Evolutionary conservation across 805 yeast genomes (phyloP).

Genomic region (Nakazawaea ishiwadae): DNA sequence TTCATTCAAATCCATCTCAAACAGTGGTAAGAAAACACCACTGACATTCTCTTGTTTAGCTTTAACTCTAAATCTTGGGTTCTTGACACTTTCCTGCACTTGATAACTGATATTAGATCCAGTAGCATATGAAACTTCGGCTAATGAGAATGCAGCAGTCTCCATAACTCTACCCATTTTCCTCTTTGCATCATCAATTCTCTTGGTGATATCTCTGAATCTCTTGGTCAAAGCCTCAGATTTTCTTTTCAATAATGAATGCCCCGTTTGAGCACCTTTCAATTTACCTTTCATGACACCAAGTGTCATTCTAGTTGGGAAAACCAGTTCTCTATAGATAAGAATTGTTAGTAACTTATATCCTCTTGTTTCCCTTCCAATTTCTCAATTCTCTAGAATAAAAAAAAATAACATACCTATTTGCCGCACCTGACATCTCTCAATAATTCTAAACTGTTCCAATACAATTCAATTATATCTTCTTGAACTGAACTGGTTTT

Average conservation of each 20-base stretch:
- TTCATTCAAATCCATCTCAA: constrained; percentile 79
- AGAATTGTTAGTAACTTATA: constrained; percentile 5
- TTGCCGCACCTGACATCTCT: constrained; percentile 63
- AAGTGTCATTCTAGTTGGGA: constrained; percentile 97
- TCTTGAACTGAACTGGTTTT: not conserved
- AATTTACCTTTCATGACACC: constrained; percentile 92
- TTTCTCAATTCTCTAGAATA: no score
- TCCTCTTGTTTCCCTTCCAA: no score
- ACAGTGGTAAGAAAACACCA: constrained; percentile 92
- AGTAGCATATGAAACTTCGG: constrained; percentile 96
- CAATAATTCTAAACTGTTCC: no score
- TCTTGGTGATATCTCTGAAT: constrained; percentile 89
- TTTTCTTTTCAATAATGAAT: constrained; percentile 86
- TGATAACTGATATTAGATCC: constrained; percentile 95
- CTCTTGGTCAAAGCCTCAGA: constrained; percentile 96
- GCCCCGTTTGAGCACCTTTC: constrained; percentile 97
- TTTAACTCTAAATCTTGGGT: constrained; percentile 84
- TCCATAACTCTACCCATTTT: constrained; percentile 99
- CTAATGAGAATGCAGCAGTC: constrained; percentile 94
- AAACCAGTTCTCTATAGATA: constrained; percentile 77
- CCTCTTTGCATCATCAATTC: constrained; percentile 92
- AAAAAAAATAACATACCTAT: constrained; percentile 33
- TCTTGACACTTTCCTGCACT: constrained; percentile 89
- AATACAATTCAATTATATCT: no score
- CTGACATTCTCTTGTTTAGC: constrained; percentile 95